Evolutionary conservation across 2,329 filamentous ascomycete species (phyloP).

Genomic region (Phyllosticta paracitricarpa): DNA sequence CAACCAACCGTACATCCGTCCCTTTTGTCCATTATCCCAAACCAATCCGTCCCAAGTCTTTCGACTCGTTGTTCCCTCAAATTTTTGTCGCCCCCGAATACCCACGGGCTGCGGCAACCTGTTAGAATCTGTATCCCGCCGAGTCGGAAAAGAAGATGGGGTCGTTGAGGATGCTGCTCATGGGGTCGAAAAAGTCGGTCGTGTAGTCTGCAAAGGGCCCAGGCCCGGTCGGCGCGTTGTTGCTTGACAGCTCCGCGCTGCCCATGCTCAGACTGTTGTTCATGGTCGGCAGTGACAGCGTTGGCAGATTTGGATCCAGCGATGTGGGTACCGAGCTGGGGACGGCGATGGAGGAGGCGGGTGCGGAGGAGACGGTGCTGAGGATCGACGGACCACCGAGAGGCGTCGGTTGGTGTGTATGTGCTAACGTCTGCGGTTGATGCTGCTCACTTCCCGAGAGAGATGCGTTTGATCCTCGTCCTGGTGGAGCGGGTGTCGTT

Average conservation of each 20-base stretch:
- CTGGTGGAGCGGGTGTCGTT: constrained; percentile 47
- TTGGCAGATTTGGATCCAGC: constrained; percentile 8
- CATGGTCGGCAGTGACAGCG: constrained; percentile 8
- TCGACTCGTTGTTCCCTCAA: background rate
- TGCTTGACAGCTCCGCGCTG: background rate
- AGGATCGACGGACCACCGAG: background rate
- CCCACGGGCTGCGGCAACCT: background rate
- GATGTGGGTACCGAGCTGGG: background rate
- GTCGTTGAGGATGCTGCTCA: constrained; percentile 10
- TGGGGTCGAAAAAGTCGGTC: constrained; percentile 11
- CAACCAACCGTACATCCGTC: background rate
- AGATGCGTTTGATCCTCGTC: background rate
- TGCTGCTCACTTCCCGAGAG: background rate
- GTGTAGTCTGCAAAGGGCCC: constrained; percentile 8
- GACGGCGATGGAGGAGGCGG: background rate
- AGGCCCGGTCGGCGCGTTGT: background rate
- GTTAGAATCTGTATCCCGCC: background rate
- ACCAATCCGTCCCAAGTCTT: background rate
- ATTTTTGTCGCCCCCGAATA: background rate
- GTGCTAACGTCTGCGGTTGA: background rate
- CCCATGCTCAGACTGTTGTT: constrained; percentile 7
- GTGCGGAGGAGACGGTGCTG: background rate
- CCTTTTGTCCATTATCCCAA: background rate
- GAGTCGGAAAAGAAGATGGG: constrained; percentile 7
- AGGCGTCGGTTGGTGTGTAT: background rate